Conservation (phyloP, 2,329 filamentous ascomycete species). For the Ilyonectria mors-panacis region DNA sequence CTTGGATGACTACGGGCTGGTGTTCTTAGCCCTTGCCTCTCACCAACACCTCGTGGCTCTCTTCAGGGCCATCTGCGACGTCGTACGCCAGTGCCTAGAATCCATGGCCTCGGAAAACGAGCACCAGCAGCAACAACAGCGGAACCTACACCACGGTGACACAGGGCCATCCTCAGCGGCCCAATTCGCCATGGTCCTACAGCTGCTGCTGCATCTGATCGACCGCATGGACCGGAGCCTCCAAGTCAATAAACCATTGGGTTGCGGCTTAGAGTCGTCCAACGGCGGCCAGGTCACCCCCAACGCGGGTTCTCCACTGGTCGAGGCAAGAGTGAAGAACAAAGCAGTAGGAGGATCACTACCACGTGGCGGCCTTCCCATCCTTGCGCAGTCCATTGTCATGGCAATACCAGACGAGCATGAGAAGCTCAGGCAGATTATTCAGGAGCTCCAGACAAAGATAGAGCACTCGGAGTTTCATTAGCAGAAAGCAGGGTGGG, state of each 20-base stretch:
- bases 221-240: neutral
- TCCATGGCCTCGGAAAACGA: neutral
- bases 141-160: neutral
- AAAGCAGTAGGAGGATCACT: neutral
- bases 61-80: neutral
- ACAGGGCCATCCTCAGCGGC: neutral
- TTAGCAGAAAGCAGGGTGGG: neutral
- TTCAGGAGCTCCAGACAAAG: neutral
- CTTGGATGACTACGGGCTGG: neutral
- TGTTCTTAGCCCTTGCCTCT: neutral
- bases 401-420: neutral
- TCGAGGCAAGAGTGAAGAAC: neutral
- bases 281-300: neutral
- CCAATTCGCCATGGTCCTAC: neutral
- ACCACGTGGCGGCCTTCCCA: neutral
- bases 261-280: neutral
- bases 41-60: neutral
- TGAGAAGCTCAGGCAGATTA: neutral
- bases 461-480: neutral
- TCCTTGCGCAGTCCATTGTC: neutral
- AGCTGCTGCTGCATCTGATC: constrained; percentile 1
- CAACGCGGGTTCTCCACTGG: neutral
- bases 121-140: neutral
- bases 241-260: neutral
- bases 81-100: neutral